Percentiles rank a stretch among this genome's conserved stretches.
These are phyloP conservation scores for Cyberlindnera sargentensis DNA, from an alignment of 805 yeast genomes.

Conservation along the genomic window DNA sequence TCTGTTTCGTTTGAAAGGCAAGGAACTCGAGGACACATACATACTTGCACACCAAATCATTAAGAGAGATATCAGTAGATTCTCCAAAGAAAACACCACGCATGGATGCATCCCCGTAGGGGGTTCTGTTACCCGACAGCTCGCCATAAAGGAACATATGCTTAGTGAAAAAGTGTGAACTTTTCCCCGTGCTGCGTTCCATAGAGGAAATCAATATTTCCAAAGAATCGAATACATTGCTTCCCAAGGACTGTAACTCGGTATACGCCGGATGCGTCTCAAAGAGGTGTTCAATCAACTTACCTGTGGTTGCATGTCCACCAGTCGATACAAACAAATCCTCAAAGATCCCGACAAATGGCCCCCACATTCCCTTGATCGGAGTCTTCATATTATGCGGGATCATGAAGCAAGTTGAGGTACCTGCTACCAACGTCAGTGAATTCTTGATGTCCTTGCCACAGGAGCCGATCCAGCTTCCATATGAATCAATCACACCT, in stretches of 20 bases:
- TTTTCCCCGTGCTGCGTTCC: conserved; percentile 9
- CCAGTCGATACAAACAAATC: conserved; percentile 37
- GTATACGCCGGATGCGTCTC: conserved; percentile 32
- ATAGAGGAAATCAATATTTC: conserved; percentile 16
- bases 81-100: conserved; percentile 46
- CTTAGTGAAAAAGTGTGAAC: conserved; percentile 26
- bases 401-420: conserved; percentile 48
- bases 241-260: conserved; percentile 5
- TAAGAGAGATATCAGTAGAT: conserved; percentile 27
- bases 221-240: conserved; percentile 16
- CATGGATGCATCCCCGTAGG: conserved; percentile 43
- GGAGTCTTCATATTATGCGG: conserved; percentile 19
- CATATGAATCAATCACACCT: conserved; percentile 57
- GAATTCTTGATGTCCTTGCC: conserved; percentile 19
- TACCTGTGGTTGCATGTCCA: conserved; percentile 56
- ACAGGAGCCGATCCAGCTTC: conserved; percentile 42
- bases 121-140: conserved; percentile 52
- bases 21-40: conserved; percentile 42
- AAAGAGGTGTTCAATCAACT: conserved; percentile 41
- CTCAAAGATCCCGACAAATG: conserved; percentile 34
- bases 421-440: conserved; percentile 52
- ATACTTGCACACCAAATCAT: conserved; percentile 35
- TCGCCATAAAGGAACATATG: conserved; percentile 47
- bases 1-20: conserved; percentile 41
- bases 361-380: conserved; percentile 55